phyloP scores from a whole-genome alignment of 2,329 filamentous ascomycete genomes.

The Blastomyces parvus region DNA sequence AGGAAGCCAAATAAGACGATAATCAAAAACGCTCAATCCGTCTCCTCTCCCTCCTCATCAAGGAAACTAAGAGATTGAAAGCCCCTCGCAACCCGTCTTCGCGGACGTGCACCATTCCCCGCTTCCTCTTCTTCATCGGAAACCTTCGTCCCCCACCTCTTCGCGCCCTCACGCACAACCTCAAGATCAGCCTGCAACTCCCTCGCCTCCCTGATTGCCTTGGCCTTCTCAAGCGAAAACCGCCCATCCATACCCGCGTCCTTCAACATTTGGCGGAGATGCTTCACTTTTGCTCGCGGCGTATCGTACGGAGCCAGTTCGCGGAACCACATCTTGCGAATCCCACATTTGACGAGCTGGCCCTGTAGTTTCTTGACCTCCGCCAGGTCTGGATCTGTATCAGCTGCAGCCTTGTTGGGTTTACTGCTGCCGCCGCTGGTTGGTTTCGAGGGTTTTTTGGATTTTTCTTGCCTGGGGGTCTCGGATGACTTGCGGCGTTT shows the following conservation, averaged over 20 bases:
- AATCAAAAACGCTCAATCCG: constrained; percentile 27
- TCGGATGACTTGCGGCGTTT: constrained; percentile 6
- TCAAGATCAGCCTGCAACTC: constrained; percentile 79
- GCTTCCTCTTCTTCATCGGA: constrained; percentile 37
- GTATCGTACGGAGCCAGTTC: constrained; percentile 72
- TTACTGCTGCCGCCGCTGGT: constrained; percentile 21
- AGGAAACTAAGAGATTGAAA: constrained; percentile 49
- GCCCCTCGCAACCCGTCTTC: constrained; percentile 35
- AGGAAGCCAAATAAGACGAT: constrained; percentile 5
- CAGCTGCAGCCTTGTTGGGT: constrained; percentile 37
- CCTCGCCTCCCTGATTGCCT: constrained; percentile 74
- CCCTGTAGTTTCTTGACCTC: constrained; percentile 84
- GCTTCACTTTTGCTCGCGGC: constrained; percentile 66
- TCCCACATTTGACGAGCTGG: constrained; percentile 79
- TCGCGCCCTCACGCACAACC: constrained; percentile 70
- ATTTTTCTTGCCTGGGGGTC: constrained; percentile 11
- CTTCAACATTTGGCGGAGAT: constrained; percentile 67
- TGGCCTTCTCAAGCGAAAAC: constrained; percentile 75
- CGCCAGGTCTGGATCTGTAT: constrained; percentile 54
- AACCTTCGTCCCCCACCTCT: constrained; percentile 59
- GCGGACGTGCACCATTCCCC: constrained; percentile 29
- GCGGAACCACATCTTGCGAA: constrained; percentile 82
- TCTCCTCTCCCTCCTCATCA: constrained; percentile 57
- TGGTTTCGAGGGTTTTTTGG: constrained; percentile 21
- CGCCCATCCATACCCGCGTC: constrained; percentile 82